Base-by-base conservation (phyloP, 2,329 filamentous ascomycete genomes). In the Aureobasidium sp. region DNA sequence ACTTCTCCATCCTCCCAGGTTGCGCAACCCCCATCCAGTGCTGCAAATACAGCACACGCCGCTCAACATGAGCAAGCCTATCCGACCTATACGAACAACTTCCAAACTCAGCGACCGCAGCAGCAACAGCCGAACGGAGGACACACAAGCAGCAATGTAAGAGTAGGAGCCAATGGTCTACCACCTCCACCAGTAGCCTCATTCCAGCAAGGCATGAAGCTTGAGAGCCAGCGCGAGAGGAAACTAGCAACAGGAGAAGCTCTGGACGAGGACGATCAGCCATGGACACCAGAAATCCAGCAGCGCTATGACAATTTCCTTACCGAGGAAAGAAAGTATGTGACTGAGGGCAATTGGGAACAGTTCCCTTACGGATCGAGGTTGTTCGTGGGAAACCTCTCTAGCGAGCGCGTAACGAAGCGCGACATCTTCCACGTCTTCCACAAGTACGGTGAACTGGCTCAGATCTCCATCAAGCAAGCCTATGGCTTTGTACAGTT, bases 401-500 rank as follows among this genome's bases (percentile, higher is more conserved):
- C 91, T 1, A 93, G 89, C 59, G 93, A 97, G 73, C 87, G 92
- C 71, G 92, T 96, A 15, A 94, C 90, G 7, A 97, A 97, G 76
- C 85, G 89, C 67, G 92, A 97, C 74, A 86, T 97, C 9, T 97
- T 96, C 75, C 88, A 96, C 71, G 82, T 93, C 20, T 97, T 99
- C 72, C 86, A 91, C 71, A 83, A 82, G 62, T 92, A 91, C 72
- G 94, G 94, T 60, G 87, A 87, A 64, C 80, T 99, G 51, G 93
- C 92, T 1, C 94, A 99, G 73, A 94, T 97, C 64, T 96, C 91
- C 0, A 90, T 97, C 68, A 97, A 97, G 75, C 91, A 94, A 67
- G 92, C 92, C 1, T 97, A 96, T 75, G 94, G 94, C 1, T 99
- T 97, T 72, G 91, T 97, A 39, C 94, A 97, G 72, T 99, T 95